Evolutionary conservation across 768 basidiomycete species (phyloP), one percentile per base, ranked within the genome.

Genomic region (Tricholomella constricta): DNA sequence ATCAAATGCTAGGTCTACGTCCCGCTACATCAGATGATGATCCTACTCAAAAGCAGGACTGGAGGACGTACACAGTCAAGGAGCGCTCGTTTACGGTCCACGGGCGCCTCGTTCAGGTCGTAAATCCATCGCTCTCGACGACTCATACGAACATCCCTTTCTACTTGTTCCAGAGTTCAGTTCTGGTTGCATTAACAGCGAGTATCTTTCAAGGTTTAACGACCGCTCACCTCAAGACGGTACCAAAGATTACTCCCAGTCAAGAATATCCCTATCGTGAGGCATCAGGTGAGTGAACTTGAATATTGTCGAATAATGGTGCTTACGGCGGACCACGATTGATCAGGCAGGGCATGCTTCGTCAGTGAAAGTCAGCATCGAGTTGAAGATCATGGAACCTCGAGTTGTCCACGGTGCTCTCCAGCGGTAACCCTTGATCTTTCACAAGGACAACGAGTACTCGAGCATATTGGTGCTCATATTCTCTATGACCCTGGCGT

Each of bases 391-490:
- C n/a, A n/a, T n/a, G n/a, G n/a, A n/a, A n/a, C n/a, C 44, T 43
- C n/a, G 50, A 50, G 8, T 27, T 44, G 19, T 38, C 27, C 14
- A 42, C 51, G 45, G 15, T 61, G 60, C 32, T 51, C 42, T 20
- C 58, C 23, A 5, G 25, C 34, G 35, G 54, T 50, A 14, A 27
- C 36, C 7, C 35, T 43, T 5, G 52, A 51, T 37, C 51, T 22
- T 19, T 23, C 26, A 8, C 38, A 44, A 6, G 34, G n/a, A 36
- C 65, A 59, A 38, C 57, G n/a, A 8, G 19, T 58, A 12, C 60
- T 66, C 6, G 49, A 56, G 14, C 63, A 66, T 35, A 56, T 61
- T 4, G 58, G 52, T n/a, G 47, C 46, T 3, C 65, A 66, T 31
- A 58, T 66, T 20, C 46, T 66, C 0, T 49, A 56, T 27, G 58